Evolutionary conservation across 2,329 filamentous ascomycete species (phyloP), one percentile per base, ranked within the genome.

Genomic region (Ophiostoma quercus): DNA sequence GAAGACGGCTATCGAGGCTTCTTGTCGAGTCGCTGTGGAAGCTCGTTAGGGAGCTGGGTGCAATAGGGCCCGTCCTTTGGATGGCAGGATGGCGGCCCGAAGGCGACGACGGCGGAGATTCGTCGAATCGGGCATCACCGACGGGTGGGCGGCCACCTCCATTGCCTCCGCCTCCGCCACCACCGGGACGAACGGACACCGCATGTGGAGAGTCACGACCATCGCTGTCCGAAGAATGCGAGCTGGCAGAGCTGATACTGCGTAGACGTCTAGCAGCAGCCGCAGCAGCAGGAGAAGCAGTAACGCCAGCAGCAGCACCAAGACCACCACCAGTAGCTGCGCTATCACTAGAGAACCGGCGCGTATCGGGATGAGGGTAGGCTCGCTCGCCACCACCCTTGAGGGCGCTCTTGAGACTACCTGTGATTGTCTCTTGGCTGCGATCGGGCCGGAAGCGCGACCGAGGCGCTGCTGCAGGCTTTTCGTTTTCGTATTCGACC

Each of bases 181-280:
- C 37, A 0, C 60, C 60, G 8, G 60, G 51, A 25, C 51, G 51
- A 22, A 12, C 51, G 9, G 51, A 8, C 22, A 57, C 57, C 22
- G 57, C 29, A 11, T 19, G 7, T 37, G 60, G 19, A 9, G 60
- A 34, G 34, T 14, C 62, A 12, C 32, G 62, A 7, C 34, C 32
- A 34, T 37, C 62, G 19, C 65, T 66, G 65, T 11, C 29, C 11
- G 65, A 47, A 39, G 65, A 47, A 41, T 14, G 39, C 2, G 34
- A 41, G 65, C 39, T 66, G 37, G 39, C 65, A 39, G 65, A 66
- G 65, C 65, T 66, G 4, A 43, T 34, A 22, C 62, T 65, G 14
- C 29, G 60, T 7, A 19, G 9, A 5, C 32, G 34, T 22, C 37
- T 39, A 34, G 62, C 34, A 39, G 19, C 62, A 62, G 32, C n/a